Base-by-base conservation (phyloP, 768 basidiomycete species). In the Neoboletus magnificus region DNA sequence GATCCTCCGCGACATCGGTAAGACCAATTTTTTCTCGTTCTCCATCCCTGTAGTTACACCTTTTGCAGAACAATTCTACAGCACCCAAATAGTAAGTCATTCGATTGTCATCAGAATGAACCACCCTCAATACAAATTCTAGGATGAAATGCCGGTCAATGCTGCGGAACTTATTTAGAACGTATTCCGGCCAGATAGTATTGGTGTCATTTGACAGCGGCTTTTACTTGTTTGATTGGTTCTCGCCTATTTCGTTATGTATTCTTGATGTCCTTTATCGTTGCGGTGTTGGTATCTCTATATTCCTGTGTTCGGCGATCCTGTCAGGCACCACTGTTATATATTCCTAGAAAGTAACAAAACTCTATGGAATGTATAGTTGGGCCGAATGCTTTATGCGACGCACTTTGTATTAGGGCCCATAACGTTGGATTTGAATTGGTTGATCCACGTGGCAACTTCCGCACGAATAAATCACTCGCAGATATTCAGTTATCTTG, bases 101-200 rank as follows among this genome's bases (percentile, higher is more conserved):
- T 30, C 47, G 55, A 55, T 51, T 53, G 30, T 47, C 27, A 29
- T 42, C n/a, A 7, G 45, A 41, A 50, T 29, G 45, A 47, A 29
- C 45, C 48, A n/a, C 30, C 55, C 59, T 64, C 75, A 59, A 71
- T 51, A 33, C 48, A 55, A 60, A 63, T 61, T 50, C 56, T 67
- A 97, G 89, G 94, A 97, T 67, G 96, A 98, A 81, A 98, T 98
- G 95, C 95, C 92, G 7, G 90, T 97, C 57, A 97, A 98, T 72
- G 95, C 96, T 55, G 95, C 95, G 44, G 95, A 98, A 73, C 85
- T 97, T 57, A 96, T 98, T 67, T 97, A 82, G 81, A 50, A 52
- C 48, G 40, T 58, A 36, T 52, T 30, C 32, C 42, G 22, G 32
- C 12, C 41, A 23, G 25, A 47, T 29, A n/a, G 41, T 30, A 41